phyloP scores from a whole-genome alignment of 306 rosid genomes.

The Lablab purpureus region DNA sequence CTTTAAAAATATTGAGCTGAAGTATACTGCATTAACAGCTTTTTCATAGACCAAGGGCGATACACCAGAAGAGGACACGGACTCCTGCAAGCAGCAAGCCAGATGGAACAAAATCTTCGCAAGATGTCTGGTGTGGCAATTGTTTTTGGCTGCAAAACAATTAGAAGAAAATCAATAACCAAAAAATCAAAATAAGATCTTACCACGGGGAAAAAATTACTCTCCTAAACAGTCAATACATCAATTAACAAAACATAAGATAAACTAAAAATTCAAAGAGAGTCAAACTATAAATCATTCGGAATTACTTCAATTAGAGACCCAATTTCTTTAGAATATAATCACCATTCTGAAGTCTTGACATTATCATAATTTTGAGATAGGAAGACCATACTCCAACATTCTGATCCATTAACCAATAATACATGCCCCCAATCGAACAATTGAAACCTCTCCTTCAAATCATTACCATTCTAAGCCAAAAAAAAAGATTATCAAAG shows the following conservation, averaged over 20 bases:
- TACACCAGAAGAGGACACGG: slow-evolving; percentile 68
- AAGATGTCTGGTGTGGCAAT: slow-evolving; percentile 81
- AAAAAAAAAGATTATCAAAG: background rate
- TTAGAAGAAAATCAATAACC: background rate
- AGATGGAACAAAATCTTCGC: slow-evolving; percentile 91
- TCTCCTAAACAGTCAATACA: slow-evolving; percentile 1
- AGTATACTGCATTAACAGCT: slow-evolving; percentile 86
- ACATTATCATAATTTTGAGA: background rate
- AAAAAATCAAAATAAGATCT: background rate
- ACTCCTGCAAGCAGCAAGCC: slow-evolving; percentile 84
- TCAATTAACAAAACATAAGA: slow-evolving; percentile 28
- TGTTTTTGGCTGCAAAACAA: slow-evolving; percentile 78
- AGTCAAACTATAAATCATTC: slow-evolving; percentile 24
- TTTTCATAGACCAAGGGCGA: slow-evolving; percentile 69
- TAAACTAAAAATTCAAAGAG: slow-evolving; percentile 6
- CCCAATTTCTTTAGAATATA: slow-evolving; percentile 15
- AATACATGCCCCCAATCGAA: slow-evolving; percentile 18
- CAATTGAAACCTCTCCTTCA: slow-evolving; percentile 32
- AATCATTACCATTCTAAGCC: slow-evolving; percentile 29
- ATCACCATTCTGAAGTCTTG: slow-evolving; percentile 30
- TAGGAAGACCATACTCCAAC: slow-evolving; percentile 24
- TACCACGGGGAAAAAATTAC: slow-evolving; percentile 27
- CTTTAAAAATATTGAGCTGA: slow-evolving; percentile 84
- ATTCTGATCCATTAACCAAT: slow-evolving; percentile 21
- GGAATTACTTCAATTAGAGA: slow-evolving; percentile 5